phyloP scores from a whole-genome alignment of 345 rosid genomes.

The Abelmoschus esculentus region DNA sequence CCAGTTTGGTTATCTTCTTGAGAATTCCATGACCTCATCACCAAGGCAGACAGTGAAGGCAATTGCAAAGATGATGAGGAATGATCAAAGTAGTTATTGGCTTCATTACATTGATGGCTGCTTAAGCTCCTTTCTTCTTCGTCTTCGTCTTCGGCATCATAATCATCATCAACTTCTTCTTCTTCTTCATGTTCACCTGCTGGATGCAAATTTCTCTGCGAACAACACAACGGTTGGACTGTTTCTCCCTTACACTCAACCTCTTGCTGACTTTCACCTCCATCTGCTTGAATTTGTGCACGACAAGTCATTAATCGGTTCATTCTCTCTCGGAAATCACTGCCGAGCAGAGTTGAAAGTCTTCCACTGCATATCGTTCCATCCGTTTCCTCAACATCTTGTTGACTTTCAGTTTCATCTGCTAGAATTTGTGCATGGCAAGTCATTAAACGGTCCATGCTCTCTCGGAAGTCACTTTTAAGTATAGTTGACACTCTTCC shows the following conservation, averaged over 20 bases:
- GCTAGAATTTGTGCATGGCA: conserved; percentile 37
- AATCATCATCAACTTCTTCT: background rate
- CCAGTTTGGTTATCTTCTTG: conserved; percentile 31
- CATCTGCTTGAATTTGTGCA: conserved; percentile 30
- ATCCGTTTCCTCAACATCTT: conserved; percentile 24
- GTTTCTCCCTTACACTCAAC: conserved; percentile 24
- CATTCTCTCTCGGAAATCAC: conserved; percentile 34
- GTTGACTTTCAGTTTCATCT: conserved; percentile 13
- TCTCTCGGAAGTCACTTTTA: conserved; percentile 15
- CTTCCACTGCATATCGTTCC: conserved; percentile 6
- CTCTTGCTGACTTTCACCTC: conserved; percentile 15
- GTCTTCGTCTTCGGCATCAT: conserved; percentile 16
- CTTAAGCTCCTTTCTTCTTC: conserved; percentile 23
- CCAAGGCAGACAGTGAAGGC: conserved; percentile 23
- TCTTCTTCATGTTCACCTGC: conserved; percentile 9
- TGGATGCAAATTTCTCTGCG: background rate
- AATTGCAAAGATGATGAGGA: conserved; percentile 31
- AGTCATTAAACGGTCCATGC: conserved; percentile 58
- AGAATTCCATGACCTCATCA: conserved; percentile 40
- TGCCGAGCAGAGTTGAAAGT: background rate
- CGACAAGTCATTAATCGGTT: conserved; percentile 54
- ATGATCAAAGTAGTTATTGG: conserved; percentile 33
- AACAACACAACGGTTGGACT: conserved; percentile 25
- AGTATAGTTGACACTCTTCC: conserved; percentile 1
- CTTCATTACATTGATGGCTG: conserved; percentile 31